These are phyloP conservation scores for Exophiala sp. DNA, from an alignment of 2,329 filamentous ascomycete genomes.

Conservation along the genomic window DNA sequence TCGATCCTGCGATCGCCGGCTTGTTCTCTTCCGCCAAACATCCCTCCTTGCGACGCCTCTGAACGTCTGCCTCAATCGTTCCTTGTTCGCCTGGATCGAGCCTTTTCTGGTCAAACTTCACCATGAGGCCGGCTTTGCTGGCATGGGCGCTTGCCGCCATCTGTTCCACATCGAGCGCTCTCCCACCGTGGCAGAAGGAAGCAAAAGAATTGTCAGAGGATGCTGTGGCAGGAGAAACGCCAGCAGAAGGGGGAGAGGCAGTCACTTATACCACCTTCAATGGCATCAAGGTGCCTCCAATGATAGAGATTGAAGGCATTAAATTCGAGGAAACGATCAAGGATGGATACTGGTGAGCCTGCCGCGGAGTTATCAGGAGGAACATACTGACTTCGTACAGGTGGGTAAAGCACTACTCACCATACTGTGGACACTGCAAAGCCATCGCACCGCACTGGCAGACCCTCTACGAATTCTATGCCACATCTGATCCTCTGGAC, in stretches of 20 bases:
- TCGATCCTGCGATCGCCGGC: too few species aligned
- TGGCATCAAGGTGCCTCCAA: slow-evolving; percentile 49
- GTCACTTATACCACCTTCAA: slow-evolving; percentile 46
- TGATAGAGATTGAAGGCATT: slow-evolving; percentile 47
- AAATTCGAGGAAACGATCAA: slow-evolving; percentile 48
- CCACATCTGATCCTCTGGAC: slow-evolving; percentile 69
- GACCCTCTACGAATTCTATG: slow-evolving; percentile 92
- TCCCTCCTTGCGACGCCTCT: not conserved
- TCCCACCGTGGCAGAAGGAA: slow-evolving; percentile 20
- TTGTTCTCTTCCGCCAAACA: not conserved
- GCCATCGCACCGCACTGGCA: slow-evolving; percentile 81
- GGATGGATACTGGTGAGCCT: slow-evolving; percentile 51
- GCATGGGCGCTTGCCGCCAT: slow-evolving; percentile 25
- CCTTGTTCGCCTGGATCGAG: not conserved
- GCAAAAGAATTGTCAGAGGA: slow-evolving; percentile 15
- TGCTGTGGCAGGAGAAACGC: slow-evolving; percentile 21
- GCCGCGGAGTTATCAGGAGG: not conserved
- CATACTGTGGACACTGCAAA: slow-evolving; percentile 66
- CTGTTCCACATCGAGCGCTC: slow-evolving; percentile 15
- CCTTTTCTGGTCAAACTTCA: slow-evolving; percentile 8
- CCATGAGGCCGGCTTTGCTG: slow-evolving; percentile 28
- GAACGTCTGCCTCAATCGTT: not conserved
- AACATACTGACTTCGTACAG: slow-evolving; percentile 32
- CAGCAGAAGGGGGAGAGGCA: slow-evolving; percentile 30
- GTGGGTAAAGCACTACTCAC: slow-evolving; percentile 54